Base-by-base conservation (phyloP, 495 filamentous ascomycete species). In the Penicillium paxilli region DNA sequence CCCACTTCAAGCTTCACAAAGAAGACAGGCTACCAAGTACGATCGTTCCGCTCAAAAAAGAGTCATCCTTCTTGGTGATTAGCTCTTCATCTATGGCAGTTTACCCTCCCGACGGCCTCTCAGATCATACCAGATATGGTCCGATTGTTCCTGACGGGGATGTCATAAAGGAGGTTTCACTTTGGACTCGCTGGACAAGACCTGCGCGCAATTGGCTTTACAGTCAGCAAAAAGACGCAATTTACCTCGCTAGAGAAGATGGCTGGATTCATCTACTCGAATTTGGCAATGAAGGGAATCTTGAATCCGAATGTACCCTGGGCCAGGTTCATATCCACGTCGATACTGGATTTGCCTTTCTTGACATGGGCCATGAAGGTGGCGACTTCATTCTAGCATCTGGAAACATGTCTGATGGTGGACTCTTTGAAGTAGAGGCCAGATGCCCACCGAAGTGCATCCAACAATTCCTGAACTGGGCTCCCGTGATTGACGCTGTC, bases 201-300 rank as follows among this genome's bases (percentile, higher is more conserved):
- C 88, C 89, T 19, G 72, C 83, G 33, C 80, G 88, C 22, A 77
- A 81, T 22, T 72, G 74, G 57, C 61, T 76, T 14, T 87, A 88
- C 54, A 78, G 79, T 41, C 74, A 80, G 52, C 74, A 60, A 20
- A 79, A 80, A 21, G 90, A 94, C 54, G 83, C 85, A 52, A 83
- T 96, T 49, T 92, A 88, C 54, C 73, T 96, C 21, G 90, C 84
- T 17, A 83, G 90, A 46, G 89, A 94, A 63, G 90, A 96, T 62
- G 91, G 91, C 12, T 72, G 86, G 52, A 80, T 93, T 10, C 80
- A 82, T 49, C 85, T 82, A 53, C 64, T 92, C 1, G 84, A 90
- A 58, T 81, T 87, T 26, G 81, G 84, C 28, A 73, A 66, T 25
- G 67, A 72, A 23, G 70, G 71, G 16, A 62, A 66, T 23, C 61